Evolutionary conservation across 768 basidiomycete genomes (phyloP), one percentile per base, ranked within the genome.

Genomic region (Amanita rimosa): DNA sequence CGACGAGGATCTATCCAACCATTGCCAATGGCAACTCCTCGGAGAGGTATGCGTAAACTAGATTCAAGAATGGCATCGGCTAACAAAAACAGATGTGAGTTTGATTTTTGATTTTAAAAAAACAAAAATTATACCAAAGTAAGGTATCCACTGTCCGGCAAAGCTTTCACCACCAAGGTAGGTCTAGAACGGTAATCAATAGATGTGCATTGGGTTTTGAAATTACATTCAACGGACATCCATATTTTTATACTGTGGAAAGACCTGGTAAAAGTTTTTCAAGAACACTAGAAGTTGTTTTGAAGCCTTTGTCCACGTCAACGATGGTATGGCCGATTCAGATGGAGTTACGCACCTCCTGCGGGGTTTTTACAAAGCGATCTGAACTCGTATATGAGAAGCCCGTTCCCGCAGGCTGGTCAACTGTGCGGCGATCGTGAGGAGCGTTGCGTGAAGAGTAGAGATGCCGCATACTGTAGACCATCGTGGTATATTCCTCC

Each of bases 111-210:
- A 8, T 22, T 16, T n/a, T 21, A 14, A 51, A 2, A 14, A 11
- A 22, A n/a, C n/a, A n/a, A 22, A 13, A 14, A 10, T 1, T 60
- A 68, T 57, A 84, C 90, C 90, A 57, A 93, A 93, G 64, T 90
- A 95, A 3, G 96, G 96, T 57, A 99, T 95, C 70, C 86, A 98
- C 67, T 98, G 94, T 19, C 96, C 96, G 22, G 94, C 96, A 63
- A 81, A 99, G 52, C 90, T 93, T 71, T 99, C 96, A 51, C 96
- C 96, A 0, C 87, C 88, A 3, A 99, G 67, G 64, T 94, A 99
- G 5, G 94, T 96, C 94, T 98, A 60, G 38, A 52, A 27, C 14
- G 42, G 26, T 22, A 39, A 39, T 39, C n/a, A 8, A 10, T 37
- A 48, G 10, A 33, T n/a, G 49, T 14, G 48, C 22, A 27, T 6